Evolutionary conservation across 2,329 filamentous ascomycete species (phyloP).

Genomic region (Diatrype stigma): DNA sequence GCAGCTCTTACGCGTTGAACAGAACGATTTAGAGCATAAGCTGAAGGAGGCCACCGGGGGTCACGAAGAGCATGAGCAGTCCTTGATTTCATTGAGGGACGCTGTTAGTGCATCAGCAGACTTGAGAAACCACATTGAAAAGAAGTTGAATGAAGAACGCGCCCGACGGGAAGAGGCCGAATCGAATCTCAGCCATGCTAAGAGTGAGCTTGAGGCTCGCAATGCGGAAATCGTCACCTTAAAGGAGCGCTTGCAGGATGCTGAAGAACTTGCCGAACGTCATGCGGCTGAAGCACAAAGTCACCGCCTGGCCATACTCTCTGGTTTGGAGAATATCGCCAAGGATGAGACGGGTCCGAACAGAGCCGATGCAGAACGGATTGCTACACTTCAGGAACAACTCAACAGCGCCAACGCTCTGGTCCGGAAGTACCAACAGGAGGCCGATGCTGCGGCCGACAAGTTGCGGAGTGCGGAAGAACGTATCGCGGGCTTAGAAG

Average conservation of each 20-base stretch:
- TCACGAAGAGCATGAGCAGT: constrained; percentile 64
- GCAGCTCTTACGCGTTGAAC: constrained; percentile 79
- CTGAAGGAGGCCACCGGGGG: constrained; percentile 64
- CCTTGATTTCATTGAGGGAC: constrained; percentile 70
- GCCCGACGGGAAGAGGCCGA: constrained; percentile 71
- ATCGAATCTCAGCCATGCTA: constrained; percentile 69
- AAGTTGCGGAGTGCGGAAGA: constrained; percentile 91
- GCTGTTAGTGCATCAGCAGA: constrained; percentile 77
- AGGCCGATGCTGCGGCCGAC: constrained; percentile 81
- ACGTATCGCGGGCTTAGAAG: constrained; percentile 91
- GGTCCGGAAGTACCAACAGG: constrained; percentile 83
- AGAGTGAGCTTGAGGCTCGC: constrained; percentile 76
- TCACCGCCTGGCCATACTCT: constrained; percentile 77
- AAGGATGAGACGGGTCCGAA: constrained; percentile 45
- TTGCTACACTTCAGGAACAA: constrained; percentile 73
- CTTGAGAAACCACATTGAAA: constrained; percentile 72
- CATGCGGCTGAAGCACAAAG: constrained; percentile 83
- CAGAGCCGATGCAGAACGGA: constrained; percentile 58
- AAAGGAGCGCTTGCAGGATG: constrained; percentile 72
- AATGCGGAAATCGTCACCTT: constrained; percentile 72
- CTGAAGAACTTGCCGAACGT: constrained; percentile 82
- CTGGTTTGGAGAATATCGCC: constrained; percentile 72
- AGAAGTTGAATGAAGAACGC: constrained; percentile 79
- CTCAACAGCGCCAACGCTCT: constrained; percentile 72
- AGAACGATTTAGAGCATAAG: constrained; percentile 67